Base-by-base conservation (phyloP, 805 yeast genomes). In the Wickerhamomyces pijperi region DNA sequence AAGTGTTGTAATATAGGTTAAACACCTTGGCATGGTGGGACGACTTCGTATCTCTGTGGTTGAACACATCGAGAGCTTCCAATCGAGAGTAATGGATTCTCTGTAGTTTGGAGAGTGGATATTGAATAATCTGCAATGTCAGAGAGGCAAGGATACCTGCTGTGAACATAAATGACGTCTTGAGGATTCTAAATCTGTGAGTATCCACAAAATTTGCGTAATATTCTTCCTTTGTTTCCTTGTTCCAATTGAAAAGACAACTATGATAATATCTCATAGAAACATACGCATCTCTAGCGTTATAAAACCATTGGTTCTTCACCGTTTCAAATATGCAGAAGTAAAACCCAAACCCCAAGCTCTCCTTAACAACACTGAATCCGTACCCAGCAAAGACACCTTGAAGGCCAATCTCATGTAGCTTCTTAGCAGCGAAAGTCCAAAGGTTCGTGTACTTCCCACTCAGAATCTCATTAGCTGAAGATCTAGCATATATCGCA, bases 371-470 rank as follows among this genome's bases (percentile, higher is more conserved):
- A 4, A 84, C 63, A 38, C 88, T 80, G 35, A 86, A 64, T n/a
- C 80, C 71, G 54, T 78, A 82, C 0, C 97, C 97, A 2, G 95
- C 94, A 64, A 84, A 85, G 4, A 92, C 88, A 1, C 95, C 95
- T 12, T 76, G 67, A 9, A 78, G 58, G 0, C 97, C 97, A 37
- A 88, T 70, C 45, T 82, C 82, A 43, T 64, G 64, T 38, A 87
- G 61, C 51, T 85, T 85, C 37, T 68, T 67, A 20, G 70, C 55
- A 0, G 90, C 87, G 58, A 85, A 90, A 19, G 61, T 60, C 94
- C 96, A 85, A 41, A 88, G 56, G 42, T 81, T 81, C 42, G 72
- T 72, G 57, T 82, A 78, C 25, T 70, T 67, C 6, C 86, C 82
- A 38, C 72, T 69, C 14, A 85, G 59, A 39, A 88, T 61, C 47